A percentile compares a stretch with the other conserved stretches of the same genome.
These are phyloP conservation scores for Rasamsonia emersonii DNA, from an alignment of 2,329 filamentous ascomycete genomes.

Conservation along the genomic window DNA sequence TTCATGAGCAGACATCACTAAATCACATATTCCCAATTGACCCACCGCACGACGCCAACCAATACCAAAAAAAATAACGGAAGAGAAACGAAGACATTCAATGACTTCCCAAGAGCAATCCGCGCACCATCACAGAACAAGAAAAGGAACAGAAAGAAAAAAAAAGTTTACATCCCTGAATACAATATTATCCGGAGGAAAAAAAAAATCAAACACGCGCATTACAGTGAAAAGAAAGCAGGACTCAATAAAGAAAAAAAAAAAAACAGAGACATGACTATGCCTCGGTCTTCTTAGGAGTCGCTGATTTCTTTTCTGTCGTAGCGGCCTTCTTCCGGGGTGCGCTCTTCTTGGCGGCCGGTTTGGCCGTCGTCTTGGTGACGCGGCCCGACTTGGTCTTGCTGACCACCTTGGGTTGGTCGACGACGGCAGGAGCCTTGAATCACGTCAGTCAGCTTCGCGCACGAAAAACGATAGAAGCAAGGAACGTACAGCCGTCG, in stretches of 20 bases:
- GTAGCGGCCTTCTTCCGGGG: conserved; percentile 37
- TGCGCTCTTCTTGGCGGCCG: conserved; percentile 35
- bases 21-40: conserved; percentile 21
- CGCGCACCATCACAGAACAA: conserved; percentile 12
- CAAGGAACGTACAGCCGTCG: conserved; percentile 28
- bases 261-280: conserved; percentile 7
- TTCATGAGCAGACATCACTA: conserved; percentile 3
- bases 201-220: conserved; percentile 15
- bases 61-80: conserved; percentile 18
- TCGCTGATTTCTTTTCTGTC: conserved; percentile 17
- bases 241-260: conserved; percentile 5
- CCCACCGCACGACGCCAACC: conserved; percentile 31
- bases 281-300: conserved; percentile 30
- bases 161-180: conserved; percentile 21
- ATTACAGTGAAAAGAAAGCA: conserved; percentile 8
- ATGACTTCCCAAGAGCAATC: conserved; percentile 17
- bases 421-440: conserved; percentile 57
- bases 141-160: conserved; percentile 15
- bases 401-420: conserved; percentile 60
- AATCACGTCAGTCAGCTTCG: conserved; percentile 18
- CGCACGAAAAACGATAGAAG: conserved; percentile 1
- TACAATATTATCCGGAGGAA: conserved; percentile 18
- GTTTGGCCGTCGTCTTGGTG: conserved; percentile 54
- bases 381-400: conserved; percentile 86
- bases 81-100: conserved; percentile 16